Conservation (phyloP, 352 stramenopile species). For the Globisporangium yorkense region DNA sequence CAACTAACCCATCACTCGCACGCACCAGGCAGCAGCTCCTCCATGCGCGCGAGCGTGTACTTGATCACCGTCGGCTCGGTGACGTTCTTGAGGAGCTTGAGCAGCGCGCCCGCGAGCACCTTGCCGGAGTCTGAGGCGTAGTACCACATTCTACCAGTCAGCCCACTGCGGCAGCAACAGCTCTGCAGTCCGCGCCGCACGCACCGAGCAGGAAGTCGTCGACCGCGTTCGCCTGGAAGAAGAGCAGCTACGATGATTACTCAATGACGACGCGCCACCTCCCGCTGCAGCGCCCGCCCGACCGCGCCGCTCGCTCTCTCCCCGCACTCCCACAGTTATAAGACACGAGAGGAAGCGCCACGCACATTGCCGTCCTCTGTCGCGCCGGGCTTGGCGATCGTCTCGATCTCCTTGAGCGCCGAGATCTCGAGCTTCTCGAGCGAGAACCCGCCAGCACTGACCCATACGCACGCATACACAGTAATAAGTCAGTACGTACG, state of each 20-base stretch:
- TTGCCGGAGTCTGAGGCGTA: conserved; percentile 41
- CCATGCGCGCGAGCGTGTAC: conserved; percentile 83
- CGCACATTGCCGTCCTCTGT: conserved; percentile 49
- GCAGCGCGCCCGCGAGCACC: conserved; percentile 51
- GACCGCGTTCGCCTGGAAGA: conserved; percentile 49
- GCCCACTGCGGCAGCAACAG: background rate
- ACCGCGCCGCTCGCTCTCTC: background rate
- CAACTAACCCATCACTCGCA: background rate
- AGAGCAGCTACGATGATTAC: conserved; percentile 17
- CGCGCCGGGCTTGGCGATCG: conserved; percentile 54
- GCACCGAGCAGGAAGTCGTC: conserved; percentile 64
- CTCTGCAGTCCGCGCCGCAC: background rate
- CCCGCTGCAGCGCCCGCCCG: no score
- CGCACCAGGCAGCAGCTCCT: conserved; percentile 74
- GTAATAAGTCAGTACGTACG: no score
- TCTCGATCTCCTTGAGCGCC: conserved; percentile 80
- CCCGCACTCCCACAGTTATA: background rate
- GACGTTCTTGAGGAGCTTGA: conserved; percentile 87
- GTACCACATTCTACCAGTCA: background rate
- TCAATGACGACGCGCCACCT: conserved; percentile 6
- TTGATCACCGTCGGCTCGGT: conserved; percentile 84
- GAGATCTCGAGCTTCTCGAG: conserved; percentile 84
- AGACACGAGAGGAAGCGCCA: background rate
- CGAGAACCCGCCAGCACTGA: conserved; percentile 68
- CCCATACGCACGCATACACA: background rate